Conservation (phyloP, 306 rosid genomes). For the Castanopsis chinensis region DNA sequence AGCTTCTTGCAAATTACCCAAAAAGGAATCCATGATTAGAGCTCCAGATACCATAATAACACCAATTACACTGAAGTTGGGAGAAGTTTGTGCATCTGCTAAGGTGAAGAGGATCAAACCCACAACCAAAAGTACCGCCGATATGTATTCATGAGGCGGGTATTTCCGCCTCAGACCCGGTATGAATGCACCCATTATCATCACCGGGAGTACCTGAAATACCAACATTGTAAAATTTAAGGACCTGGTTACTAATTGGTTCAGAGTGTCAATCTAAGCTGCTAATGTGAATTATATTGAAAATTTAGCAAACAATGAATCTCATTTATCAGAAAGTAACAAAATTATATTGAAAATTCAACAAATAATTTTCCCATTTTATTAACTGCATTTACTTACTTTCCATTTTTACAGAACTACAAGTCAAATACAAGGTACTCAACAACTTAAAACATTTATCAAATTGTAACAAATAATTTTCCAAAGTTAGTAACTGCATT, state of each 20-base stretch:
- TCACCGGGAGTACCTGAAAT: slow-evolving; percentile 89
- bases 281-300: background rate
- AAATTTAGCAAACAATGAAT: too few species aligned
- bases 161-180: slow-evolving; percentile 92
- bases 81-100: slow-evolving; percentile 95
- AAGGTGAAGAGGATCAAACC: slow-evolving; percentile 96
- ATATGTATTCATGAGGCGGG: slow-evolving; percentile 77
- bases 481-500: background rate
- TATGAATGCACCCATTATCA: slow-evolving; percentile 97
- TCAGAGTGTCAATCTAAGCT: background rate
- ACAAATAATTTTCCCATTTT: background rate
- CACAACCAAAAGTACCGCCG: slow-evolving; percentile 83
- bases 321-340: too few species aligned
- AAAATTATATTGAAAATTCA: background rate
- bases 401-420: background rate
- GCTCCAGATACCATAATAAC: slow-evolving; percentile 94
- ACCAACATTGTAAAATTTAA: slow-evolving; percentile 15
- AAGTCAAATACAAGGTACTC: too few species aligned
- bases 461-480: background rate
- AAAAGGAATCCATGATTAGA: slow-evolving; percentile 85
- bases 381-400: background rate
- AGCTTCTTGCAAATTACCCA: slow-evolving; percentile 97
- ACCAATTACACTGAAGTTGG: slow-evolving; percentile 85
- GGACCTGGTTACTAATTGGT: background rate
- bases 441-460: background rate